Percentiles rank a stretch among this genome's conserved stretches.
phyloP scores from a whole-genome alignment of 768 basidiomycete species.

The Boletus rubescentipes region DNA sequence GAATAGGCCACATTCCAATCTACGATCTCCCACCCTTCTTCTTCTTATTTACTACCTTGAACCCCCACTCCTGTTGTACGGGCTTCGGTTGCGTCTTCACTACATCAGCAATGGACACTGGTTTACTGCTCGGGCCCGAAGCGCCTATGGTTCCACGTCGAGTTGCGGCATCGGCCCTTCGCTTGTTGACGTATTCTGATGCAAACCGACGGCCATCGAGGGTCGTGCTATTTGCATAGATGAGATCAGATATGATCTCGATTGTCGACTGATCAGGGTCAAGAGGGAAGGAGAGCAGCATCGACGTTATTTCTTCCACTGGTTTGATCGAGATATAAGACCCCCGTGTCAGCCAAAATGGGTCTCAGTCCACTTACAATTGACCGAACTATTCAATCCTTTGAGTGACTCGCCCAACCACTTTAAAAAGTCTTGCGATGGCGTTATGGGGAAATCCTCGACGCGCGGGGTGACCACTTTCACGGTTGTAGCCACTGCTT shows the following conservation, averaged over 20 bases:
- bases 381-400: constrained; percentile 57
- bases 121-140: constrained; percentile 40
- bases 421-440: constrained; percentile 88
- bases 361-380: constrained; percentile 40
- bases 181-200: constrained; percentile 82
- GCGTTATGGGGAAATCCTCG: constrained; percentile 65
- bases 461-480: constrained; percentile 37
- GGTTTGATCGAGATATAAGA: constrained; percentile 20
- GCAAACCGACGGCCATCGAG: constrained; percentile 96
- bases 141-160: constrained; percentile 47
- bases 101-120: constrained; percentile 81
- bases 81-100: constrained; percentile 86
- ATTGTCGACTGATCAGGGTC: constrained; percentile 79
- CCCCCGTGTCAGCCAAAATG: constrained; percentile 1
- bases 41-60: constrained; percentile 95
- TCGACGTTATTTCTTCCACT: constrained; percentile 97
- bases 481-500: constrained; percentile 36
- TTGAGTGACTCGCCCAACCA: constrained; percentile 89
- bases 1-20: constrained; percentile 9
- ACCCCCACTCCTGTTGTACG: constrained; percentile 77
- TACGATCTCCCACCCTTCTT: constrained; percentile 74
- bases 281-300: constrained; percentile 92
- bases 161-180: constrained; percentile 75
- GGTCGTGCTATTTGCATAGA: constrained; percentile 92
- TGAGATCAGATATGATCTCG: constrained; percentile 93